phyloP scores from a whole-genome alignment of 2,329 filamentous ascomycete species.

The Colletotrichum noveboracense region DNA sequence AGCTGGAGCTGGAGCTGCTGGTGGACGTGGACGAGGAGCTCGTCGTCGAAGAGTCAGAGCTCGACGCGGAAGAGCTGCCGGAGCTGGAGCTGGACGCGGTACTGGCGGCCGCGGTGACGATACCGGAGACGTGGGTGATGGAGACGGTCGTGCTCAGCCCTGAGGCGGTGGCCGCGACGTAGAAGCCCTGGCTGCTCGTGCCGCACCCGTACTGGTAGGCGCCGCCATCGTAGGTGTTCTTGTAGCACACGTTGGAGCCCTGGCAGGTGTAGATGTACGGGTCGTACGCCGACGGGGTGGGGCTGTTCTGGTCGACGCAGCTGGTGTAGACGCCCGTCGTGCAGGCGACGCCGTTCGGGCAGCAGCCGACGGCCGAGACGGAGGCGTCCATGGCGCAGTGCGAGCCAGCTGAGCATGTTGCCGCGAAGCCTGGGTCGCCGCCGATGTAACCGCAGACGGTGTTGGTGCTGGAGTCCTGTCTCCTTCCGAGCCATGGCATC shows the following conservation, averaged over 20 bases:
- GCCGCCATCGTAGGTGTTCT: constrained; percentile 59
- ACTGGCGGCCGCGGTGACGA: constrained; percentile 38
- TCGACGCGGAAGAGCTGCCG: neutral
- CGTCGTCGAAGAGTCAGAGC: constrained; percentile 17
- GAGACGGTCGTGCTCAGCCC: constrained; percentile 42
- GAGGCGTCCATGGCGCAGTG: constrained; percentile 61
- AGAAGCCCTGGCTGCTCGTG: constrained; percentile 51
- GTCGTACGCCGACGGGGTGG: constrained; percentile 54
- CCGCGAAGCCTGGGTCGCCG: constrained; percentile 55
- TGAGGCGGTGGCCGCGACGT: constrained; percentile 50
- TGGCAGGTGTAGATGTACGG: constrained; percentile 63
- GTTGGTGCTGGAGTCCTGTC: constrained; percentile 44
- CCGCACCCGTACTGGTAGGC: constrained; percentile 65
- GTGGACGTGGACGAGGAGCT: neutral
- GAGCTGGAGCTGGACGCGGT: constrained; percentile 1
- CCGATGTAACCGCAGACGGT: constrained; percentile 65
- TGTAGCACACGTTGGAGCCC: constrained; percentile 58
- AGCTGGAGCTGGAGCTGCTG: neutral
- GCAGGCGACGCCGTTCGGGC: constrained; percentile 56
- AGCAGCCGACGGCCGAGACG: constrained; percentile 59
- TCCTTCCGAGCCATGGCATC: constrained; percentile 39
- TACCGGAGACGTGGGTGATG: constrained; percentile 44
- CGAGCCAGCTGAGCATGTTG: constrained; percentile 62
- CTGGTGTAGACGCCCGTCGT: constrained; percentile 61
- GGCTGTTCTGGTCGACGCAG: constrained; percentile 59